Evolutionary conservation across 306 rosid genomes (phyloP).

Genomic region (Prunus persica): DNA sequence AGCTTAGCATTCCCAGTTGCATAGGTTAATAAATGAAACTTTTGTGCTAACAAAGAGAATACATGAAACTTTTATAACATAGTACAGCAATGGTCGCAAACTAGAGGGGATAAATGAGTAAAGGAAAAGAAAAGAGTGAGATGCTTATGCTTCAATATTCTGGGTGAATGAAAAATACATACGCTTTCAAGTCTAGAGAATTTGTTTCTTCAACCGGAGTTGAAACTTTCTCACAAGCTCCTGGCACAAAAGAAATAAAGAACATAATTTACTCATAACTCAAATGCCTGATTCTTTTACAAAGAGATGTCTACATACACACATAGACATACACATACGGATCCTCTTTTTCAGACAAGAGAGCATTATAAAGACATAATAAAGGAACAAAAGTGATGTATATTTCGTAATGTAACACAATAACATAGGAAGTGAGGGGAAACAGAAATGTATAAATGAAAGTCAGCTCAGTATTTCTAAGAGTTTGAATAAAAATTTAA

Average conservation of each 20-base stretch:
- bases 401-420: not conserved
- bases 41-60: not conserved
- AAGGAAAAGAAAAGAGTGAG: not conserved
- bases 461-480: not conserved
- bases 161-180: constrained; percentile 25
- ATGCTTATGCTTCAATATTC: not conserved
- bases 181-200: constrained; percentile 72
- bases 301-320: not conserved
- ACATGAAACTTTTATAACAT: not conserved
- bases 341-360: not conserved
- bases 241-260: constrained; percentile 40
- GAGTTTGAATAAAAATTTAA: not conserved
- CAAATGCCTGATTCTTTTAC: constrained; percentile 9
- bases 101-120: not conserved
- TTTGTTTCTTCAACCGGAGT: constrained; percentile 56
- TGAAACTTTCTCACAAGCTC: constrained; percentile 48
- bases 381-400: not conserved
- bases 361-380: constrained; percentile 5
- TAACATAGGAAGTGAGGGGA: not conserved
- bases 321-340: not conserved
- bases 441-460: constrained; percentile 5
- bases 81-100: not conserved
- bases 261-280: constrained; percentile 15
- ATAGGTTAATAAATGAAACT: not conserved
- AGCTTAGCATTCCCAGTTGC: not conserved